Evolutionary conservation across 2,329 filamentous ascomycete species (phyloP).

Genomic region (Cordyceps fumosorosea): DNA sequence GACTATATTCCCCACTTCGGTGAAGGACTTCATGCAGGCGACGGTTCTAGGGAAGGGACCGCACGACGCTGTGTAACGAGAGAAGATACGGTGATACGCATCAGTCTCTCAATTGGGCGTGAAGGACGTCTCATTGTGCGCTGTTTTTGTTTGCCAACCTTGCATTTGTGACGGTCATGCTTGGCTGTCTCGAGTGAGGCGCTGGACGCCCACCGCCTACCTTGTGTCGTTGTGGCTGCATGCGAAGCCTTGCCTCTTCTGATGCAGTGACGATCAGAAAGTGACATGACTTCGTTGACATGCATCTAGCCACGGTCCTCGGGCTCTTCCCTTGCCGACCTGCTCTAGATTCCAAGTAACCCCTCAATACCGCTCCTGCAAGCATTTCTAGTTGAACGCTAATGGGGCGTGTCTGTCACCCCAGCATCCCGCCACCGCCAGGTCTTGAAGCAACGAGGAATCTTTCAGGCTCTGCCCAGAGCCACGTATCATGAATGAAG

Average conservation of each 20-base stretch:
- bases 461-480: neutral
- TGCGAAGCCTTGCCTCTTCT: neutral
- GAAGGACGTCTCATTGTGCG: neutral
- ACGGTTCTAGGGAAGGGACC: neutral
- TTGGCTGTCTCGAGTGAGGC: neutral
- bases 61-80: slow-evolving; percentile 2
- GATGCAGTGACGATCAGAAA: neutral
- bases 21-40: slow-evolving; percentile 5
- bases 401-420: neutral
- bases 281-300: neutral
- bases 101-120: neutral
- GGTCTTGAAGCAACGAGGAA: neutral
- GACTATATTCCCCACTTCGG: slow-evolving; percentile 10
- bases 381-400: neutral
- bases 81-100: neutral
- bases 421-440: neutral
- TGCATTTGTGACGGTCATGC: neutral
- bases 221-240: slow-evolving; percentile 4
- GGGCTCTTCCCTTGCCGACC: neutral
- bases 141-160: neutral
- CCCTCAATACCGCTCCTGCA: neutral
- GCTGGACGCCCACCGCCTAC: neutral
- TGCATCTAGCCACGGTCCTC: neutral
- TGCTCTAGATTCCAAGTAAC: slow-evolving; percentile 1
- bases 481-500: neutral